Percentiles rank a stretch among this genome's conserved stretches.
phyloP scores from a whole-genome alignment of 208 protist species.

The Leishmania arabica region DNA sequence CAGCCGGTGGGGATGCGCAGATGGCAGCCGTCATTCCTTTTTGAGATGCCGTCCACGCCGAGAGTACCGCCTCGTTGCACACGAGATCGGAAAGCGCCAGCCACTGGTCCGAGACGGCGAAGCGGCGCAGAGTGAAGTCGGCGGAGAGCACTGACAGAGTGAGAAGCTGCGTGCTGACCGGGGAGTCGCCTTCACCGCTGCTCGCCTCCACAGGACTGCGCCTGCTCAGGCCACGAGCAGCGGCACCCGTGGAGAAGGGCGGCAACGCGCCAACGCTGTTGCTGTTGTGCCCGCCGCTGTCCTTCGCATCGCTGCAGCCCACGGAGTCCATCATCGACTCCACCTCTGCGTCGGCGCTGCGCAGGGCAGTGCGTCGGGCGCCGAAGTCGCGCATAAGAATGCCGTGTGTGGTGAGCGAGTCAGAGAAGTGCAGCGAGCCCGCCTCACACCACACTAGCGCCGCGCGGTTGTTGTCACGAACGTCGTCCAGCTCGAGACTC shows the following conservation, averaged over 20 bases:
- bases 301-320: not conserved
- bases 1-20: not conserved
- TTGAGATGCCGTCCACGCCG: constrained; percentile 39
- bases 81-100: constrained; percentile 76
- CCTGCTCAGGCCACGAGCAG: not conserved
- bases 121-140: constrained; percentile 81
- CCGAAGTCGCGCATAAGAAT: constrained; percentile 59
- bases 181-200: not conserved
- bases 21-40: constrained; percentile 9
- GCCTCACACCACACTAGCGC: constrained; percentile 60
- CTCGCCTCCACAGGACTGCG: not conserved
- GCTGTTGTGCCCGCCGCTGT: not conserved
- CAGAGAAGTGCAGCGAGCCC: constrained; percentile 51
- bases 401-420: constrained; percentile 54
- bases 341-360: constrained; percentile 18
- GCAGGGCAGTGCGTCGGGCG: constrained; percentile 28
- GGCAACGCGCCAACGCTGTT: not conserved
- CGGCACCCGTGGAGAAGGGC: not conserved
- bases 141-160: constrained; percentile 56
- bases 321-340: constrained; percentile 21
- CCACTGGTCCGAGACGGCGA: constrained; percentile 88
- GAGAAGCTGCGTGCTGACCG: constrained; percentile 21
- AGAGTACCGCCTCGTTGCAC: constrained; percentile 68
- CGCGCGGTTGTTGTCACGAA: constrained; percentile 41
- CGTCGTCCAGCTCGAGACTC: constrained; percentile 62